These are phyloP conservation scores for Tricholoma hemisulphureum DNA, from an alignment of 768 basidiomycete species.

Conservation along the genomic window DNA sequence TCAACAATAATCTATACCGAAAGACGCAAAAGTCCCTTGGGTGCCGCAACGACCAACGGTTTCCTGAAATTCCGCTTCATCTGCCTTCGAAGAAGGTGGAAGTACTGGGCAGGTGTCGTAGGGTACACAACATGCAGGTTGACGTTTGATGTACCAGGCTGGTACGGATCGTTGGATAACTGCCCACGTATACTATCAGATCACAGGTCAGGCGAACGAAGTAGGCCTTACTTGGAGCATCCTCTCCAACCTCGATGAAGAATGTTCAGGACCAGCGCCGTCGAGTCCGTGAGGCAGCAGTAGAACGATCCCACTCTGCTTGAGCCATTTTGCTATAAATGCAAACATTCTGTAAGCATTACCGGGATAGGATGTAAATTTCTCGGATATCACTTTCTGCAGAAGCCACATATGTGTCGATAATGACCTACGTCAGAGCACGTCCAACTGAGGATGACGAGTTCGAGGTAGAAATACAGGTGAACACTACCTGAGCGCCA, in stretches of 20 bases:
- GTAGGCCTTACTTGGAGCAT: slow-evolving; percentile 70
- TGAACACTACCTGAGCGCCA: slow-evolving; percentile 60
- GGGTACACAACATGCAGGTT: slow-evolving; percentile 87
- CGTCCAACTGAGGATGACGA: neutral
- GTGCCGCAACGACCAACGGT: slow-evolving; percentile 80
- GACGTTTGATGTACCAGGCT: slow-evolving; percentile 43
- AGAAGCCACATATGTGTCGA: slow-evolving; percentile 86
- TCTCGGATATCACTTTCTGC: slow-evolving; percentile 58
- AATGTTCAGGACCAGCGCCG: slow-evolving; percentile 93
- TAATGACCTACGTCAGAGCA: slow-evolving; percentile 59
- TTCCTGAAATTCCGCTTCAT: slow-evolving; percentile 83
- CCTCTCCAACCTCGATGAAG: slow-evolving; percentile 82
- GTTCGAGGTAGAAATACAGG: neutral
- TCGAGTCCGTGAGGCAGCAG: slow-evolving; percentile 89
- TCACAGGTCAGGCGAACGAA: too few species aligned
- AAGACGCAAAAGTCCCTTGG: slow-evolving; percentile 79
- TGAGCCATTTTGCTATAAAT: slow-evolving; percentile 82
- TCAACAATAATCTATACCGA: slow-evolving; percentile 46
- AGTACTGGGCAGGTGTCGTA: slow-evolving; percentile 89
- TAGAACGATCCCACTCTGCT: slow-evolving; percentile 84
- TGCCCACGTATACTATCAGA: too few species aligned
- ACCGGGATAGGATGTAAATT: neutral
- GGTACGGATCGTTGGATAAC: slow-evolving; percentile 75
- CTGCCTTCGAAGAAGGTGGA: slow-evolving; percentile 89
- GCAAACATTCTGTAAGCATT: neutral